A percentile compares a stretch with the other conserved stretches of the same genome.
Evolutionary conservation across 192 early-diverging fungal species (phyloP).

Genomic region (Entomortierella lignicola): DNA sequence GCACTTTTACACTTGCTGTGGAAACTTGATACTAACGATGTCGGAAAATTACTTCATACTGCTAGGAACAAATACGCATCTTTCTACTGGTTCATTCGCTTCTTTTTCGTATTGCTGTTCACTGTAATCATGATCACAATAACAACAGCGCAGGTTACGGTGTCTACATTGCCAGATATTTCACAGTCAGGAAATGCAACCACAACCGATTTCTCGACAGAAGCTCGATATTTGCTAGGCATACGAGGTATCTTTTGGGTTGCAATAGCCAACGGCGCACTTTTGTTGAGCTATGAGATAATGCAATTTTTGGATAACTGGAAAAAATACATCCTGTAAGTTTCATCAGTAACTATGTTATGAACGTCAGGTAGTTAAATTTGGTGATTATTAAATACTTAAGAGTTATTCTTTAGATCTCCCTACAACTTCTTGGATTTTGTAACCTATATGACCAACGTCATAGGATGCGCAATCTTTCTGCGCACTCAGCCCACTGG

Average conservation of each 20-base stretch:
- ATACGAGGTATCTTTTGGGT: slow-evolving; percentile 13
- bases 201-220: background rate
- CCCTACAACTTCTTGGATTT: slow-evolving; percentile 30
- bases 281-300: slow-evolving; percentile 9
- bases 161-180: background rate
- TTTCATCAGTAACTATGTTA: too few relatives aligned
- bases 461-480: slow-evolving; percentile 16
- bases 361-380: background rate
- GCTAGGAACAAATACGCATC: slow-evolving; percentile 37
- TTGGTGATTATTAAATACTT: background rate
- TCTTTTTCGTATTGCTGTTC: slow-evolving; percentile 11
- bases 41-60: too few relatives aligned
- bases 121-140: slow-evolving; percentile 8
- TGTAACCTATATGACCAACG: background rate
- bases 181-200: too few relatives aligned
- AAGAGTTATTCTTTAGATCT: slow-evolving; percentile 16
- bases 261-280: background rate
- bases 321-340: slow-evolving; percentile 26
- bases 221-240: slow-evolving; percentile 8
- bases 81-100: slow-evolving; percentile 16
- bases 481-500: background rate
- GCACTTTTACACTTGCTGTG: background rate
- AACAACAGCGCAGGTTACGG: slow-evolving; percentile 15
- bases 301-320: slow-evolving; percentile 8
- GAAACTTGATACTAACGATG: background rate